Conservation (phyloP, 306 rosid species). For the Vigna mungo region DNA sequence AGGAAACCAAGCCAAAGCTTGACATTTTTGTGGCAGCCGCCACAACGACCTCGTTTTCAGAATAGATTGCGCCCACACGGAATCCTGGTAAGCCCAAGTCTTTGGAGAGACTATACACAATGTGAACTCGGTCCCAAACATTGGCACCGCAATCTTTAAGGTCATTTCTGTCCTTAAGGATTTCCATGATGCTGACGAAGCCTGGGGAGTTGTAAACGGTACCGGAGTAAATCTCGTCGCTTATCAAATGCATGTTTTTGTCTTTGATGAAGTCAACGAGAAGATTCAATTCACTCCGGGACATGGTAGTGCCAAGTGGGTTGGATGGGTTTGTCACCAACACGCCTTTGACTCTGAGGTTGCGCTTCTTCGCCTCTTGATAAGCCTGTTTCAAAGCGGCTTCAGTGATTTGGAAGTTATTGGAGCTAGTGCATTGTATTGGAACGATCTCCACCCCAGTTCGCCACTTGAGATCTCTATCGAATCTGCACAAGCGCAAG, state of each 20-base stretch:
- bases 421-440: constrained; percentile 79
- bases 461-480: constrained; percentile 91
- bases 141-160: constrained; percentile 26
- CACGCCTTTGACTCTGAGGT: constrained; percentile 80
- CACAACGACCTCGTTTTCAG: constrained; percentile 65
- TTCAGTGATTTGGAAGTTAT: constrained; percentile 79
- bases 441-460: constrained; percentile 80
- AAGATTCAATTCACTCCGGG: constrained; percentile 58
- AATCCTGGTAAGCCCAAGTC: constrained; percentile 93
- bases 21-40: constrained; percentile 87
- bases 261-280: constrained; percentile 65
- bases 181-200: constrained; percentile 74
- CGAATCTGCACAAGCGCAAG: constrained; percentile 65
- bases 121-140: constrained; percentile 62
- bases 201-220: constrained; percentile 71
- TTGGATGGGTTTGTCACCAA: constrained; percentile 89
- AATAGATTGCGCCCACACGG: constrained; percentile 81
- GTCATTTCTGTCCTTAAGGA: constrained; percentile 59
- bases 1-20: constrained; percentile 82
- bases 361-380: constrained; percentile 61
- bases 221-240: constrained; percentile 92
- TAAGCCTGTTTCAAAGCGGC: constrained; percentile 60
- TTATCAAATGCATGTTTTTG: constrained; percentile 72
- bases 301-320: constrained; percentile 78
- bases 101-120: constrained; percentile 84